Evolutionary conservation across 371 early-diverging fungal genomes (phyloP).

Genomic region (Mortierella sp.): DNA sequence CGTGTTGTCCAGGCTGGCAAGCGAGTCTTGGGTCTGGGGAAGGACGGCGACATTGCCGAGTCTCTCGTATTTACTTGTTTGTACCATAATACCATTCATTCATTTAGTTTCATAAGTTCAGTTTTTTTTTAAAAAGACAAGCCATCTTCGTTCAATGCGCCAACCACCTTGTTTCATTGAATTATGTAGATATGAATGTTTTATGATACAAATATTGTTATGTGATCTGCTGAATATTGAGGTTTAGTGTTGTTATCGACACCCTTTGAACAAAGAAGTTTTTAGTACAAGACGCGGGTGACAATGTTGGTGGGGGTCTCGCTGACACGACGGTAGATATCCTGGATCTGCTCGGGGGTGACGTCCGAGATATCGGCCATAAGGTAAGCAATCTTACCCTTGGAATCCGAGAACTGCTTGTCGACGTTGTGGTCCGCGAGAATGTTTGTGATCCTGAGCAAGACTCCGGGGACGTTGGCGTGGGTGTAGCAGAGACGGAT

Average conservation of each 20-base stretch:
- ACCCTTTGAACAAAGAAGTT: background rate
- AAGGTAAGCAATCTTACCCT: slow-evolving; percentile 93
- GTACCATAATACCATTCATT: too few species aligned
- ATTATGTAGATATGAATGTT: background rate
- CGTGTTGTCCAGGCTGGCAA: background rate
- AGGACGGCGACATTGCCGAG: background rate
- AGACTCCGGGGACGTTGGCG: slow-evolving; percentile 98
- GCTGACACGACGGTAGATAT: slow-evolving; percentile 80
- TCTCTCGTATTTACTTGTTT: background rate
- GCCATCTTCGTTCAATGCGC: too few species aligned
- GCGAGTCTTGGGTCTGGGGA: background rate
- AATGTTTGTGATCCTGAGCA: slow-evolving; percentile 94
- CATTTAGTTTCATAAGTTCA: background rate
- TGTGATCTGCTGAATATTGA: background rate
- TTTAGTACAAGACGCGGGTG: slow-evolving; percentile 84
- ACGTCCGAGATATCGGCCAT: slow-evolving; percentile 93
- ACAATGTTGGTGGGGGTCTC: slow-evolving; percentile 83
- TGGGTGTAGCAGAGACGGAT: slow-evolving; percentile 94
- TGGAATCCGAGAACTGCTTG: slow-evolving; percentile 96
- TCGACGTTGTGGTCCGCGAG: slow-evolving; percentile 95
- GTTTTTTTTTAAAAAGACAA: background rate
- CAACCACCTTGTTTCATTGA: background rate
- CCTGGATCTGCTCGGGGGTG: slow-evolving; percentile 75
- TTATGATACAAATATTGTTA: slow-evolving; percentile 7
- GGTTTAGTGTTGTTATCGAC: background rate